A percentile compares a stretch with the other conserved stretches of the same genome.
Evolutionary conservation across 1,284 basidiomycete species (phyloP).

Genomic region (Ceratobasidium sp.): DNA sequence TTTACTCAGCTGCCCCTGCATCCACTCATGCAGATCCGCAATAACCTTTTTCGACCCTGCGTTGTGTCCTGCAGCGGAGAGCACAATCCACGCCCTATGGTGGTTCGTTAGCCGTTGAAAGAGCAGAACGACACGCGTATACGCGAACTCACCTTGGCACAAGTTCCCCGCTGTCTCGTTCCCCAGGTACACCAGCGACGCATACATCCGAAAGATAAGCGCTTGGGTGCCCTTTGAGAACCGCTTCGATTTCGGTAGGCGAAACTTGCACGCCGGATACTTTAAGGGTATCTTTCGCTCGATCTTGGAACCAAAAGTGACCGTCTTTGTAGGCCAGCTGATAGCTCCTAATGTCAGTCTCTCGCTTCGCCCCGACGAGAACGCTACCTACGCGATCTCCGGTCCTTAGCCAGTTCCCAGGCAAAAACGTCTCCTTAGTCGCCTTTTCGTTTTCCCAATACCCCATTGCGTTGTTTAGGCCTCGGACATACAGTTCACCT

Average conservation of each 20-base stretch:
- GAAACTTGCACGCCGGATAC: constrained; percentile 82
- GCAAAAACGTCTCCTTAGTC: constrained; percentile 73
- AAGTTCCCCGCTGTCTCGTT: constrained; percentile 30
- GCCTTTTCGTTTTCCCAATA: constrained; percentile 80
- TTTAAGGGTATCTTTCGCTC: constrained; percentile 64
- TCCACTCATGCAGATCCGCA: constrained; percentile 70
- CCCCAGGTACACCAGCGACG: constrained; percentile 72
- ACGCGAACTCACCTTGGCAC: constrained; percentile 35
- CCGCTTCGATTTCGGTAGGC: constrained; percentile 78
- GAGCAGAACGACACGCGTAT: not conserved
- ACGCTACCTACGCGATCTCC: constrained; percentile 74
- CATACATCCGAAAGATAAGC: constrained; percentile 71
- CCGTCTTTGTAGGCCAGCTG: constrained; percentile 30
- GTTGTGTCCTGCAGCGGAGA: constrained; percentile 67
- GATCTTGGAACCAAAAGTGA: constrained; percentile 68
- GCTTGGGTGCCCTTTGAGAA: constrained; percentile 70
- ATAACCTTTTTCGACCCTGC: constrained; percentile 64
- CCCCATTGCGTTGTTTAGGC: constrained; percentile 61
- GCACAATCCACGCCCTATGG: constrained; percentile 77
- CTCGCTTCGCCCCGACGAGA: not conserved
- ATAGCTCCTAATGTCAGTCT: constrained; percentile 12
- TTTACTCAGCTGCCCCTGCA: constrained; percentile 71
- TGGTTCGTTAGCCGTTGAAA: too few relatives aligned
- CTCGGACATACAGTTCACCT: constrained; percentile 75
- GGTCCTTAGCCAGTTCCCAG: constrained; percentile 76